Conservation (phyloP, 2,329 filamentous ascomycete genomes). For the Exophiala viscosa region DNA sequence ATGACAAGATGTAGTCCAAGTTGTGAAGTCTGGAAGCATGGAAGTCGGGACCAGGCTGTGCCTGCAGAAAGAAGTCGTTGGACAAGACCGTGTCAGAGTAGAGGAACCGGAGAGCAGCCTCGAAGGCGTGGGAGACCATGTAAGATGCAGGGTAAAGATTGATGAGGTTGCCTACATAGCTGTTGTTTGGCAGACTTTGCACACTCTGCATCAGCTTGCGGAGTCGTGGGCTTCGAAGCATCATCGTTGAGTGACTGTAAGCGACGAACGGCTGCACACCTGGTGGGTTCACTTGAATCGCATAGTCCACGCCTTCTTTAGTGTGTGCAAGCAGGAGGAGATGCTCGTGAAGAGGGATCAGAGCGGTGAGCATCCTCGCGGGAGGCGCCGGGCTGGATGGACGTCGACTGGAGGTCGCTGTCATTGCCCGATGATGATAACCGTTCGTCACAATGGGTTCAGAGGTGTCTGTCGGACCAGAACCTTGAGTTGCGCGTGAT, state of each 20-base stretch:
- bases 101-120: conserved; percentile 27
- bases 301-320: conserved; percentile 23
- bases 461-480: neutral
- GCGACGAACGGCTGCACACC: conserved; percentile 18
- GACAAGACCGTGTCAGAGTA: conserved; percentile 28
- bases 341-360: conserved; percentile 21
- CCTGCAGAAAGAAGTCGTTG: conserved; percentile 22
- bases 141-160: conserved; percentile 23
- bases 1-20: conserved; percentile 28
- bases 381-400: neutral
- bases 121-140: conserved; percentile 26
- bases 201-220: conserved; percentile 18
- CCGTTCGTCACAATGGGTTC: conserved; percentile 1
- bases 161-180: conserved; percentile 16
- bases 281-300: conserved; percentile 21
- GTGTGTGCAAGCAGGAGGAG: conserved; percentile 23
- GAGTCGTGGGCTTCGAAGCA: conserved; percentile 24
- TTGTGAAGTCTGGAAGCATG: conserved; percentile 20
- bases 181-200: conserved; percentile 11
- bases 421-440: conserved; percentile 2
- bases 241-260: conserved; percentile 22
- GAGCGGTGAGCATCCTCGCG: conserved; percentile 11
- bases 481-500: neutral
- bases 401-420: neutral
- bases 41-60: conserved; percentile 10